Evolutionary conservation across 2,329 filamentous ascomycete species (phyloP).

Genomic region (Cytospora leucostoma): DNA sequence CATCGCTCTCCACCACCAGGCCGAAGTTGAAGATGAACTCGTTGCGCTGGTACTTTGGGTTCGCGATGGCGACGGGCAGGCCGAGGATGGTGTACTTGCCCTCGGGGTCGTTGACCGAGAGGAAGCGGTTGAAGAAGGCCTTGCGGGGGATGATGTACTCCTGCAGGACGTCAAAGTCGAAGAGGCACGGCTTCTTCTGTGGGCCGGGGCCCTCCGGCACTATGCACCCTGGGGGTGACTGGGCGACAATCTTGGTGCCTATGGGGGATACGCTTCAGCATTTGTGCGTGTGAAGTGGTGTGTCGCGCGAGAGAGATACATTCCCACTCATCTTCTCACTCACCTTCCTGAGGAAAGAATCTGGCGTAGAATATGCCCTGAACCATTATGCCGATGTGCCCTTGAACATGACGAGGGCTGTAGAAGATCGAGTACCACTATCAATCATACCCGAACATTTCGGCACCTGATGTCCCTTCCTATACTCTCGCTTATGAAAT

Average conservation of each 20-base stretch:
- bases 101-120: conserved; percentile 74
- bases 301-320: neutral
- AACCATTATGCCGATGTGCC: conserved; percentile 52
- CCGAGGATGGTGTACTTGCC: conserved; percentile 77
- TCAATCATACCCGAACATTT: neutral
- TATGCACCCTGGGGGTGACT: conserved; percentile 64
- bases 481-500: neutral
- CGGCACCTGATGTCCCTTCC: neutral
- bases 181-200: conserved; percentile 58
- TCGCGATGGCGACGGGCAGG: conserved; percentile 83
- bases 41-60: conserved; percentile 82
- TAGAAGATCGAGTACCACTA: neutral
- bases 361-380: conserved; percentile 71
- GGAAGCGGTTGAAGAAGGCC: conserved; percentile 89
- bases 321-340: conserved; percentile 10
- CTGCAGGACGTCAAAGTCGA: conserved; percentile 83
- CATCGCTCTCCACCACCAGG: conserved; percentile 64
- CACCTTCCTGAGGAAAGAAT: conserved; percentile 67
- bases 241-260: conserved; percentile 65
- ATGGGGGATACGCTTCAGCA: conserved; percentile 26
- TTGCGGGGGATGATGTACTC: conserved; percentile 94
- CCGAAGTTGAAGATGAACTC: conserved; percentile 99
- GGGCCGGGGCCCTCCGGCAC: conserved; percentile 46
- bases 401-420: conserved; percentile 12
- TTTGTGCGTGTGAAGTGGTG: neutral